Evolutionary conservation across 805 yeast species (phyloP).

Genomic region (Nematodospora valgi): DNA sequence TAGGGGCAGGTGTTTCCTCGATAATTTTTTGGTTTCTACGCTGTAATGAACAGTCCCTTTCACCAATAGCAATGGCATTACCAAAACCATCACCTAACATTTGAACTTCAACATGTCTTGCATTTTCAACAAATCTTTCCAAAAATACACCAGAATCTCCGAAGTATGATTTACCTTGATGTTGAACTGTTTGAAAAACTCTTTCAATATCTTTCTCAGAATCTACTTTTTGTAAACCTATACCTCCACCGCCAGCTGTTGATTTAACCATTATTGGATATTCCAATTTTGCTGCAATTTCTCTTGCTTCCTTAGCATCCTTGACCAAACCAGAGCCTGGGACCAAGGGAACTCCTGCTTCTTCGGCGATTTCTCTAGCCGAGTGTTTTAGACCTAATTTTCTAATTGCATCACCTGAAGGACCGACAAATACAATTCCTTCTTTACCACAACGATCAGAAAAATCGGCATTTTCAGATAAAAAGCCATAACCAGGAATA

Average conservation of each 20-base stretch:
- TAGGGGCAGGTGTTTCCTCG: conserved; percentile 98
- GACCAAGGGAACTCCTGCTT: conserved; percentile 92
- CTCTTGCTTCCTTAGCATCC: conserved; percentile 68
- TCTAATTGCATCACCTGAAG: conserved; percentile 89
- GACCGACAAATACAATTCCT: conserved; percentile 94
- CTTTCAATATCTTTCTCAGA: conserved; percentile 73
- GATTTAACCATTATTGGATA: conserved; percentile 96
- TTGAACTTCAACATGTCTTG: conserved; percentile 96
- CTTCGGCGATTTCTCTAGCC: conserved; percentile 88
- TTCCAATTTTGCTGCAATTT: conserved; percentile 67
- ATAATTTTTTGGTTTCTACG: conserved; percentile 95
- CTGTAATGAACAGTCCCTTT: conserved; percentile 96
- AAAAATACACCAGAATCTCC: conserved; percentile 95
- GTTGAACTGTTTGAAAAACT: conserved; percentile 87
- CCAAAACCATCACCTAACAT: conserved; percentile 96
- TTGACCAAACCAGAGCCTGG: conserved; percentile 92
- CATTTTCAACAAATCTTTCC: conserved; percentile 91
- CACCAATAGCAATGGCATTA: conserved; percentile 89
- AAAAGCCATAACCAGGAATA: conserved; percentile 95
- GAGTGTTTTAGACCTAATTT: conserved; percentile 92
- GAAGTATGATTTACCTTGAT: conserved; percentile 88
- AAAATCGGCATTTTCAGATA: conserved; percentile 94
- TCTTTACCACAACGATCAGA: conserved; percentile 82
- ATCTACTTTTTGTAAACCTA: conserved; percentile 93
- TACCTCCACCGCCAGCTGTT: conserved; percentile 99